Evolutionary conservation across 371 early-diverging fungal species (phyloP).

Genomic region (Batkoa obscura): DNA sequence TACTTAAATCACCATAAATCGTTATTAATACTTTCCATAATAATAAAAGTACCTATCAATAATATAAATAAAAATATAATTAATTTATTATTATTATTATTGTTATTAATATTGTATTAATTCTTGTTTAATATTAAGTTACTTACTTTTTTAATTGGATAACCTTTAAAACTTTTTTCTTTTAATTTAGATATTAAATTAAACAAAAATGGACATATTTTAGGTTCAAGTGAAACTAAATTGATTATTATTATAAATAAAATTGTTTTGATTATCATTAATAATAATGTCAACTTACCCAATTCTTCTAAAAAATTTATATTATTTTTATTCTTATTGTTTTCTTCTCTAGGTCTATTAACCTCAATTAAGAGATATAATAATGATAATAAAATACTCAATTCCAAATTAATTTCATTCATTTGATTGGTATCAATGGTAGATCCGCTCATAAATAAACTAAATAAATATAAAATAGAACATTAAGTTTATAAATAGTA

Average conservation of each 20-base stretch:
- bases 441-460: background rate
- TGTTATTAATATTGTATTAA: too few species aligned
- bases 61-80: background rate
- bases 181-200: background rate
- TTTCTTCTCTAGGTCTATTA: background rate
- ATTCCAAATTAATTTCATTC: slow-evolving; percentile 1
- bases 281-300: background rate
- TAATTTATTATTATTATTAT: background rate
- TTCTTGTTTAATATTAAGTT: too few species aligned
- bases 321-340: background rate
- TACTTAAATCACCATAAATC: background rate
- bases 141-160: slow-evolving; percentile 6
- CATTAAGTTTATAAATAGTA: background rate
- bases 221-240: background rate
- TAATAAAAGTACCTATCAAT: background rate
- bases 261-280: background rate
- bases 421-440: background rate
- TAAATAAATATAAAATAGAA: too few species aligned
- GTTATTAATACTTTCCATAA: background rate
- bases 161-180: slow-evolving; percentile 5
- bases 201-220: background rate
- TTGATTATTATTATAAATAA: background rate
- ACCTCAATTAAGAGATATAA: slow-evolving; percentile 1
- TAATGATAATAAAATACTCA: background rate
- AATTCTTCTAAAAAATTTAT: background rate